Percentiles rank a stretch among this genome's conserved stretches.
These are phyloP conservation scores for Asterochloris erici DNA, from an alignment of 139 green algal species.

Conservation along the genomic window DNA sequence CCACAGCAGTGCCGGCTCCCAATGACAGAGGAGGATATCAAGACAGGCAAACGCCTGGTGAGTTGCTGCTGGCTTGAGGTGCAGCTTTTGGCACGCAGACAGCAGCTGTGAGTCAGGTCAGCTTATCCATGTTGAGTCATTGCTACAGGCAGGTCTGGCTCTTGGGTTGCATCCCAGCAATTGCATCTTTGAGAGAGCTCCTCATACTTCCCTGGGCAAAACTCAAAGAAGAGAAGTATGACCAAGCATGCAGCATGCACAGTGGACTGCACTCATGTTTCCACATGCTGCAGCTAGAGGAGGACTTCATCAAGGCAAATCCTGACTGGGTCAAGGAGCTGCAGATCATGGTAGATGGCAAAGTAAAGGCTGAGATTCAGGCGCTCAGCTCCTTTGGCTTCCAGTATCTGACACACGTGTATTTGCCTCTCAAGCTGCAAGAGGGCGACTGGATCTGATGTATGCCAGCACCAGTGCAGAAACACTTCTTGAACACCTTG, in stretches of 20 bases:
- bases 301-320: slow-evolving; percentile 93
- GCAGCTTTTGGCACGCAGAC: neutral
- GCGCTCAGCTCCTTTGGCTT: slow-evolving; percentile 92
- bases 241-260: too few species aligned
- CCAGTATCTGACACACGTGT: slow-evolving; percentile 75
- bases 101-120: neutral
- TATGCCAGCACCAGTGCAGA: neutral
- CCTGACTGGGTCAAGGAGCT: slow-evolving; percentile 93
- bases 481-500: neutral
- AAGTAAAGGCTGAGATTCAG: slow-evolving; percentile 97
- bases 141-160: too few species aligned
- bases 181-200: too few species aligned
- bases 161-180: too few species aligned
- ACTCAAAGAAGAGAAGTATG: too few species aligned
- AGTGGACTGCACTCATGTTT: neutral
- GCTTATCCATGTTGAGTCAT: too few species aligned
- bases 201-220: too few species aligned
- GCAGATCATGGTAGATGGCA: slow-evolving; percentile 89
- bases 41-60: slow-evolving; percentile 75
- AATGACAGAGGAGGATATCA: slow-evolving; percentile 92
- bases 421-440: slow-evolving; percentile 91
- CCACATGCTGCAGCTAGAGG: slow-evolving; percentile 73
- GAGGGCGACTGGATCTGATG: slow-evolving; percentile 82
- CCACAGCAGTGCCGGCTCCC: slow-evolving; percentile 89
- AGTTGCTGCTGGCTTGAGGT: neutral